A percentile compares a stretch with the other conserved stretches of the same genome.
Conservation (phyloP, 1,284 basidiomycete species). For the Singerocomus rubriflavus region DNA sequence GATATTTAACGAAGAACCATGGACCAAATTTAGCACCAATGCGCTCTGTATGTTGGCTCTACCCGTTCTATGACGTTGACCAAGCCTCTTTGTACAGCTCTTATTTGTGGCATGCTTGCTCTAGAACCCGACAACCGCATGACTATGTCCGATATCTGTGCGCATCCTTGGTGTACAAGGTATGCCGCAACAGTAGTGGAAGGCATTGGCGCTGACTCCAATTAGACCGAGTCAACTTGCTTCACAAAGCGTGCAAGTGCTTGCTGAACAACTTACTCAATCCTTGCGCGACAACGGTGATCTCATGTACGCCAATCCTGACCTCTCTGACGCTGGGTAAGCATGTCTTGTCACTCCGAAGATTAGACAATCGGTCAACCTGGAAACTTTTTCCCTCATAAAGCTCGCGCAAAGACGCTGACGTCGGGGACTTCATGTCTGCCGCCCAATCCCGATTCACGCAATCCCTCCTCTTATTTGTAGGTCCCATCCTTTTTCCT, state of each 20-base stretch:
- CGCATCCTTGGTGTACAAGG: constrained; percentile 82
- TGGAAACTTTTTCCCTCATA: not conserved
- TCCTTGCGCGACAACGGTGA: constrained; percentile 66
- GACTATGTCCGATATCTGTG: constrained; percentile 65
- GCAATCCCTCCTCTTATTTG: constrained; percentile 58
- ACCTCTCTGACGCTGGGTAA: constrained; percentile 32
- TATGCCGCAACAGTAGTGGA: constrained; percentile 30
- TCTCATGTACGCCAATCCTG: constrained; percentile 61
- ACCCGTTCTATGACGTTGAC: not conserved
- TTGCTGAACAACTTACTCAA: constrained; percentile 71
- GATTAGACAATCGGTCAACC: not conserved
- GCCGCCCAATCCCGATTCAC: constrained; percentile 56
- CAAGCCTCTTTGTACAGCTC: constrained; percentile 41
- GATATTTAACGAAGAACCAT: constrained; percentile 78
- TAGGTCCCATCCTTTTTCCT: constrained; percentile 30
- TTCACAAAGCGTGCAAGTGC: constrained; percentile 43
- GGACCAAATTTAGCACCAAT: constrained; percentile 67
- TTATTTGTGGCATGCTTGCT: constrained; percentile 72
- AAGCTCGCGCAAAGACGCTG: constrained; percentile 38
- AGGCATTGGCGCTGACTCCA: not conserved
- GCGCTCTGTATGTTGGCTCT: constrained; percentile 53
- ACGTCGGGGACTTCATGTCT: constrained; percentile 58
- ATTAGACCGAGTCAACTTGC: constrained; percentile 70
- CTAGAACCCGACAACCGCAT: constrained; percentile 71
- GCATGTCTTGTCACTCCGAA: constrained; percentile 7